A percentile compares a stretch with the other conserved stretches of the same genome.
Conservation (phyloP, 2,329 filamentous ascomycete genomes). For the Fusarium mexicanum region DNA sequence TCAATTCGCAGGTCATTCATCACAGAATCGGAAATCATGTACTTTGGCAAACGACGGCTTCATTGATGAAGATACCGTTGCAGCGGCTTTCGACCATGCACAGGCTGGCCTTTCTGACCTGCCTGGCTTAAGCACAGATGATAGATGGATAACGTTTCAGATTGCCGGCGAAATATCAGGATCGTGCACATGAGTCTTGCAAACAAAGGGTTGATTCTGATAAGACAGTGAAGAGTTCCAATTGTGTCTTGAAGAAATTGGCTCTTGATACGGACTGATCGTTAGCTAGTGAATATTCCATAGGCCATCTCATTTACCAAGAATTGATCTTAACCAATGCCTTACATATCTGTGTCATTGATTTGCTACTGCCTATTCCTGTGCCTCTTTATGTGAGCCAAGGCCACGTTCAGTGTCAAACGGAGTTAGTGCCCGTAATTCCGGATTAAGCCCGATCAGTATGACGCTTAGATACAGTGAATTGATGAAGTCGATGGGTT, state of each 20-base stretch:
- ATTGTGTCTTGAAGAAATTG: not conserved
- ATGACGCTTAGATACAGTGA: not conserved
- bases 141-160: not conserved
- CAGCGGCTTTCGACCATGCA: not conserved
- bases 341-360: not conserved
- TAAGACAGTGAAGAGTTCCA: not conserved
- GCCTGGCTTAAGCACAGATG: not conserved
- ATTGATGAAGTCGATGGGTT: not conserved
- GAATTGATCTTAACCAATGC: not conserved
- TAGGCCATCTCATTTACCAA: no score
- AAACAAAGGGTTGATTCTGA: not conserved
- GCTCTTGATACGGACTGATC: no score
- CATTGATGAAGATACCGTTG: not conserved
- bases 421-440: not conserved
- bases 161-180: not conserved
- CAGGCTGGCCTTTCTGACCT: no score
- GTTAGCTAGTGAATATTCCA: accelerated
- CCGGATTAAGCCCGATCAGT: not conserved
- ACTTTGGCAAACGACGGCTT: not conserved
- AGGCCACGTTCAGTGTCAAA: not conserved
- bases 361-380: not conserved
- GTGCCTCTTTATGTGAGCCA: not conserved
- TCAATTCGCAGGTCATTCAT: not conserved
- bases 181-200: not conserved
- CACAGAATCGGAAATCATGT: no score